These are phyloP conservation scores for Symbiodinium natans DNA, from an alignment of 73 alveolate genomes.

Conservation along the genomic window DNA sequence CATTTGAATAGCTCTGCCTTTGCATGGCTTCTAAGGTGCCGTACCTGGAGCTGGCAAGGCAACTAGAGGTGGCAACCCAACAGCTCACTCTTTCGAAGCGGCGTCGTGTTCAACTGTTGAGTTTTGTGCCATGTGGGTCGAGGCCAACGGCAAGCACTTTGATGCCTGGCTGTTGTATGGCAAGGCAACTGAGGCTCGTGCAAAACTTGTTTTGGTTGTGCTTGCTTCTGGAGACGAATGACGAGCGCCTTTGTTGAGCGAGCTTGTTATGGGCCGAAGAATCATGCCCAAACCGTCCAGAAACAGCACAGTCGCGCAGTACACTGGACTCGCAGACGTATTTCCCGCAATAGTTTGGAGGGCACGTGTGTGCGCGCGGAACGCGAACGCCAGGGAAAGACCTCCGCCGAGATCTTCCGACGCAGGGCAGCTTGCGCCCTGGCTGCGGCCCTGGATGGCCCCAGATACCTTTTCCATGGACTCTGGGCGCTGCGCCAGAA, in stretches of 20 bases:
- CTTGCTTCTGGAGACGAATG: too few species aligned
- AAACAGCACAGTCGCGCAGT: too few species aligned
- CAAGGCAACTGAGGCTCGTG: constrained; percentile 60
- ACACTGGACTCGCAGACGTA: background rate
- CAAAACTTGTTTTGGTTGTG: too few species aligned
- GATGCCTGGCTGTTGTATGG: constrained; percentile 82
- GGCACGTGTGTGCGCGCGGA: background rate
- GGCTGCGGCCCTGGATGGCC: background rate
- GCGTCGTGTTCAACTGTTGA: too few species aligned
- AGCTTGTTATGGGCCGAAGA: too few species aligned
- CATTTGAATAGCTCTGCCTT: background rate
- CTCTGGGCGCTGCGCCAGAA: too few species aligned
- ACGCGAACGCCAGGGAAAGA: background rate
- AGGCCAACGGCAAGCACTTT: constrained; percentile 20
- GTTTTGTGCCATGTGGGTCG: background rate
- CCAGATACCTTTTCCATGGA: background rate
- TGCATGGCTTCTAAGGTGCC: constrained; percentile 23
- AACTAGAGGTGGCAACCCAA: background rate
- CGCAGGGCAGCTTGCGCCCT: constrained; percentile 32
- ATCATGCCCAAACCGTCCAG: too few species aligned
- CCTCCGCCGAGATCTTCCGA: constrained; percentile 15
- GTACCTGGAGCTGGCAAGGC: constrained; percentile 38
- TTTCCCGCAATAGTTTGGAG: background rate
- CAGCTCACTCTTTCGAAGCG: too few species aligned
- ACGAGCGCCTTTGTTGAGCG: too few species aligned